Conservation (phyloP, 169 alveolate genomes). For the Amoebophrya sp. region DNA sequence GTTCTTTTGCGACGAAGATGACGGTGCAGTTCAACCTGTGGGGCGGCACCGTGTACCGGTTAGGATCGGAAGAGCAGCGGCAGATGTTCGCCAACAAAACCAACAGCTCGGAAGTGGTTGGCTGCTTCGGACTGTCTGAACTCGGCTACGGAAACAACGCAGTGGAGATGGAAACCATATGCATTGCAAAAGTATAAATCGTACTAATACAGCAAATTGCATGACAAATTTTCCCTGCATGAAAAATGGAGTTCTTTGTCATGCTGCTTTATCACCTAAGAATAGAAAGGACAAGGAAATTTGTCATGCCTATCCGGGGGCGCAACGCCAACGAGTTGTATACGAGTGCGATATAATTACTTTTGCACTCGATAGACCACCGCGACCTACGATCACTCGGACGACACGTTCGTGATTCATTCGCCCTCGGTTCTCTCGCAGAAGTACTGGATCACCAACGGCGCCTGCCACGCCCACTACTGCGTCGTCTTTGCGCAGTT, state of each 20-base stretch:
- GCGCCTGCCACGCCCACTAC: conserved; percentile 61
- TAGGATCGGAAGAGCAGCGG: conserved; percentile 1
- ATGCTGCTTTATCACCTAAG: no score
- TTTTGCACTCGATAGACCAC: no score
- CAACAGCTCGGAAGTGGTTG: conserved; percentile 33
- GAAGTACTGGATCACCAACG: conserved; percentile 71
- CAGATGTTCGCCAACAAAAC: neutral
- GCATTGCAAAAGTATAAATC: no score
- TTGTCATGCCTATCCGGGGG: no score
- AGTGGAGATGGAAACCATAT: conserved; percentile 60
- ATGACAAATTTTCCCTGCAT: no score
- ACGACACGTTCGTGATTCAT: conserved; percentile 56
- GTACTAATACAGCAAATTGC: no score
- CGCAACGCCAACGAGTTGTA: no score
- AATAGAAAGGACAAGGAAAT: no score
- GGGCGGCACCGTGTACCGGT: conserved; percentile 41
- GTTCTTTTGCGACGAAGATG: conserved; percentile 41
- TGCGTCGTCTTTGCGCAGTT: conserved; percentile 65
- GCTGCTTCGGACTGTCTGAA: conserved; percentile 69
- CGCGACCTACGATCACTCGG: conserved; percentile 61
- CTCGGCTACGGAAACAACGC: conserved; percentile 73
- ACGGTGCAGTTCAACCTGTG: conserved; percentile 51
- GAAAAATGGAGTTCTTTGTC: no score
- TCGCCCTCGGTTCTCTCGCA: conserved; percentile 59
- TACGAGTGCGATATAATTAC: no score